These are phyloP conservation scores for Ziziphus jujuba DNA, from an alignment of 306 rosid genomes.

Conservation along the genomic window DNA sequence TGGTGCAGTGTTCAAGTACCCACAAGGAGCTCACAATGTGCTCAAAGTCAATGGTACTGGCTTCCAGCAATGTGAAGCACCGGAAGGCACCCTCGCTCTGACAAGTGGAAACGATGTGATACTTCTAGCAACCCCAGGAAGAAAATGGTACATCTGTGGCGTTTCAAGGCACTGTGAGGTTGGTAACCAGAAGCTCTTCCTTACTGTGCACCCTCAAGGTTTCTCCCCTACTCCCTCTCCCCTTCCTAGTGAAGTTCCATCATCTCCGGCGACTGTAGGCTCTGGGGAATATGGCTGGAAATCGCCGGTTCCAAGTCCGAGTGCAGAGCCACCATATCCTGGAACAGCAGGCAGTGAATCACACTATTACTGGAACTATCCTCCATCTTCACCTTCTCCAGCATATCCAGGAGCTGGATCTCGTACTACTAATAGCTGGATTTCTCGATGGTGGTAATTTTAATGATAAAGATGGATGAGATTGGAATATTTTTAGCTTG, in stretches of 20 bases:
- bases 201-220: slow-evolving; percentile 19
- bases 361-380: background rate
- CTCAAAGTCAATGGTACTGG: slow-evolving; percentile 30
- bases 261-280: too few species aligned
- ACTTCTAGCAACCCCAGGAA: slow-evolving; percentile 17
- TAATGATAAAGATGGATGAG: too few species aligned
- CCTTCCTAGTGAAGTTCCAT: background rate
- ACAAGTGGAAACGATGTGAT: slow-evolving; percentile 32
- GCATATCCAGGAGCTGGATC: too few species aligned
- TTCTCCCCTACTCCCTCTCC: background rate
- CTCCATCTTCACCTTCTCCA: background rate
- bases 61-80: slow-evolving; percentile 22
- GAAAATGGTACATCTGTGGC: slow-evolving; percentile 43
- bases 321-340: background rate
- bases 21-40: slow-evolving; percentile 32
- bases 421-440: too few species aligned
- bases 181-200: slow-evolving; percentile 28
- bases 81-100: background rate
- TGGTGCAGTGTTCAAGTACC: slow-evolving; percentile 34
- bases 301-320: slow-evolving; percentile 1
- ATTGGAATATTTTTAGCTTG: too few species aligned
- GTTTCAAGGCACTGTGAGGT: slow-evolving; percentile 22
- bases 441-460: too few species aligned
- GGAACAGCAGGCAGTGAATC: slow-evolving; percentile 8
- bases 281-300: too few species aligned